Conservation (phyloP, 208 protist genomes). For the Jaenimonas drosophilae region DNA sequence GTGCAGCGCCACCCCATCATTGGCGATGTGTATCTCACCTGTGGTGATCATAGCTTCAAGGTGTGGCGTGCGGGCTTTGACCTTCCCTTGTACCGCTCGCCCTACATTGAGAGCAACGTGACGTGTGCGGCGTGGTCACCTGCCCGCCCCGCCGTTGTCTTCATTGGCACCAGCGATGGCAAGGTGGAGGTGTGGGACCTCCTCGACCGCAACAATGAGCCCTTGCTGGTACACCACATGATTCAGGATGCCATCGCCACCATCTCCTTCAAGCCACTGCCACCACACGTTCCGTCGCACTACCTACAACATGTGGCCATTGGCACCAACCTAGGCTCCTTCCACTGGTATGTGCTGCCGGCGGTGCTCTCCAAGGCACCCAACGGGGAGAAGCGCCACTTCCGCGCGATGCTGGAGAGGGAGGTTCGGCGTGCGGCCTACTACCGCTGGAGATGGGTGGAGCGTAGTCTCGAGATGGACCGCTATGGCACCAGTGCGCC, state of each 20-base stretch:
- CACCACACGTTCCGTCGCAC: conserved; percentile 15
- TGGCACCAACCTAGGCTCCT: conserved; percentile 76
- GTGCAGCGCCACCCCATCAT: conserved; percentile 81
- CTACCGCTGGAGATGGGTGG: conserved; percentile 74
- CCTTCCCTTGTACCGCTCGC: conserved; percentile 67
- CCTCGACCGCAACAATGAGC: conserved; percentile 84
- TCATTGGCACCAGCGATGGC: conserved; percentile 75
- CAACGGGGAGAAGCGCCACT: conserved; percentile 69
- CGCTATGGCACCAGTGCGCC: conserved; percentile 48
- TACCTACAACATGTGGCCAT: conserved; percentile 82
- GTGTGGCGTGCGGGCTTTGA: conserved; percentile 77
- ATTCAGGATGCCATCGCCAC: conserved; percentile 86
- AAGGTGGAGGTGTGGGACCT: conserved; percentile 87
- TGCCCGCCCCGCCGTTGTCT: conserved; percentile 56
- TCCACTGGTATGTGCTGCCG: conserved; percentile 85
- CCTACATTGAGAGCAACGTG: conserved; percentile 31
- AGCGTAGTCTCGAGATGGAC: conserved; percentile 69
- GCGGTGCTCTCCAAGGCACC: conserved; percentile 60
- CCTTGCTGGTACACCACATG: conserved; percentile 77
- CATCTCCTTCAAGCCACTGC: conserved; percentile 79
- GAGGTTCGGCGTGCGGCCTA: conserved; percentile 82
- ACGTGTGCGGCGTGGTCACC: conserved; percentile 85
- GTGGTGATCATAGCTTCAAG: conserved; percentile 81
- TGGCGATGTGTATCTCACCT: conserved; percentile 82
- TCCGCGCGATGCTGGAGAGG: conserved; percentile 77